Conservation (phyloP, 2,329 filamentous ascomycete genomes). For the Aspergillus sp. region DNA sequence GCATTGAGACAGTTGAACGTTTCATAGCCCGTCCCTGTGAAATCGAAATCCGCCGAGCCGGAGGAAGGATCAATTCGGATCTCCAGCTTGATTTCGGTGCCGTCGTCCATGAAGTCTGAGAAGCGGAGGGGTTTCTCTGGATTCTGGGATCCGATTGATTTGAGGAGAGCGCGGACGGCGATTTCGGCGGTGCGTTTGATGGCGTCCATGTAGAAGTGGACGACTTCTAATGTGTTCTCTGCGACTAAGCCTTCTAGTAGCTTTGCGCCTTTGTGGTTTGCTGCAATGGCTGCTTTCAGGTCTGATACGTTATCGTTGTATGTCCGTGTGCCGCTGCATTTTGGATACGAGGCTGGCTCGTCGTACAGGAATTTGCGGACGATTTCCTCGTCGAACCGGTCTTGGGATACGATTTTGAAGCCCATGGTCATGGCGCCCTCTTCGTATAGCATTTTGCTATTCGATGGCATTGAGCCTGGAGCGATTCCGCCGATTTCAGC, state of each 20-base stretch:
- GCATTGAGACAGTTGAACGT: slow-evolving; percentile 80
- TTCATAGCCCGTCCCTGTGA: slow-evolving; percentile 74
- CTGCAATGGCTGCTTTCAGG: slow-evolving; percentile 81
- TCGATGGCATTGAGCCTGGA: slow-evolving; percentile 76
- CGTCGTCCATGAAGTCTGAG: slow-evolving; percentile 81
- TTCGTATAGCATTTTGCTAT: slow-evolving; percentile 47
- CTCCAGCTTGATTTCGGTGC: slow-evolving; percentile 72
- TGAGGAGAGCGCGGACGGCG: slow-evolving; percentile 70
- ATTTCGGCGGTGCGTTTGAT: slow-evolving; percentile 80
- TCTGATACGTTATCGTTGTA: slow-evolving; percentile 79
- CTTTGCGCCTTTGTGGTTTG: slow-evolving; percentile 81
- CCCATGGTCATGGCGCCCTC: slow-evolving; percentile 49
- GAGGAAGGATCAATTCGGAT: slow-evolving; percentile 72
- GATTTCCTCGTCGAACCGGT: slow-evolving; percentile 78
- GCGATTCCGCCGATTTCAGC: slow-evolving; percentile 80
- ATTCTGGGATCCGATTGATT: slow-evolving; percentile 69
- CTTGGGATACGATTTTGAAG: slow-evolving; percentile 62
- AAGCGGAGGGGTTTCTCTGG: slow-evolving; percentile 66
- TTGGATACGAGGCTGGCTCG: slow-evolving; percentile 72
- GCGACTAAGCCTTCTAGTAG: slow-evolving; percentile 72
- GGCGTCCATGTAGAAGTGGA: slow-evolving; percentile 79
- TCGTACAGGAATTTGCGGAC: slow-evolving; percentile 70
- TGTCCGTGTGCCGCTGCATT: slow-evolving; percentile 73
- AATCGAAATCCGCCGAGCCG: slow-evolving; percentile 78
- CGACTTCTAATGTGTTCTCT: slow-evolving; percentile 76